Percentiles rank a stretch among this genome's conserved stretches.
phyloP scores from a whole-genome alignment of 768 basidiomycete species.

The Nidularia pulvinata region DNA sequence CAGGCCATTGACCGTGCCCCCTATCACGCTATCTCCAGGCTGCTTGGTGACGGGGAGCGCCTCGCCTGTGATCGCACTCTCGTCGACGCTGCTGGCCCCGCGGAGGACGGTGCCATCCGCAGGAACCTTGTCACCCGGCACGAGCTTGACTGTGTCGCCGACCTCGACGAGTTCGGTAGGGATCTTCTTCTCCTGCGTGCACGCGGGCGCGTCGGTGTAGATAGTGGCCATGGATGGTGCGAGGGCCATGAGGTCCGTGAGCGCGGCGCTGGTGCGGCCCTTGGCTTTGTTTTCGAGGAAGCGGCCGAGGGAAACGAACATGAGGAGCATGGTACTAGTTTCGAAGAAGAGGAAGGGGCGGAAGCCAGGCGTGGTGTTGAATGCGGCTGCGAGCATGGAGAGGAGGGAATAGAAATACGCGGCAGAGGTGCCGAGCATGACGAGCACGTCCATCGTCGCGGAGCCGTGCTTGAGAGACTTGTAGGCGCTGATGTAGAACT shows the following conservation, averaged over 20 bases:
- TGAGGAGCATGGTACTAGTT: slow-evolving; percentile 98
- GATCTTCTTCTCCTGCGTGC: slow-evolving; percentile 86
- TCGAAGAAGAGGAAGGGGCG: slow-evolving; percentile 95
- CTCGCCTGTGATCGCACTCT: slow-evolving; percentile 97
- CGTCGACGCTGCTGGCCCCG: slow-evolving; percentile 89
- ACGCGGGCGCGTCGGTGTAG: slow-evolving; percentile 82
- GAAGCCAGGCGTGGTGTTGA: slow-evolving; percentile 64
- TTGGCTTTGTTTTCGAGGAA: slow-evolving; percentile 97
- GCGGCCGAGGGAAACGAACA: slow-evolving; percentile 94
- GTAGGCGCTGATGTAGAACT: slow-evolving; percentile 89
- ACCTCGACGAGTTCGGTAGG: slow-evolving; percentile 95
- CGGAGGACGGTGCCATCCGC: slow-evolving; percentile 91
- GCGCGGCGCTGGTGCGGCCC: slow-evolving; percentile 94
- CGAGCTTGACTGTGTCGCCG: slow-evolving; percentile 90
- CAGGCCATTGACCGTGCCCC: slow-evolving; percentile 95
- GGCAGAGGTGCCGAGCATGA: slow-evolving; percentile 93
- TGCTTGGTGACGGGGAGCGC: slow-evolving; percentile 87
- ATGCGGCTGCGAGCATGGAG: slow-evolving; percentile 62
- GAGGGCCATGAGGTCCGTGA: slow-evolving; percentile 96
- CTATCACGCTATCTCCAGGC: slow-evolving; percentile 85
- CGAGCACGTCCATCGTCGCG: slow-evolving; percentile 98
- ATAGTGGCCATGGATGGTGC: slow-evolving; percentile 96
- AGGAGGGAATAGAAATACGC: slow-evolving; percentile 90
- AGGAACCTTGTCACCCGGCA: slow-evolving; percentile 96
- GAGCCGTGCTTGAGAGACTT: slow-evolving; percentile 88